Percentiles rank a stretch among this genome's conserved stretches.
Evolutionary conservation across 1,284 basidiomycete species (phyloP).

Genomic region (Thelephora terrestris): DNA sequence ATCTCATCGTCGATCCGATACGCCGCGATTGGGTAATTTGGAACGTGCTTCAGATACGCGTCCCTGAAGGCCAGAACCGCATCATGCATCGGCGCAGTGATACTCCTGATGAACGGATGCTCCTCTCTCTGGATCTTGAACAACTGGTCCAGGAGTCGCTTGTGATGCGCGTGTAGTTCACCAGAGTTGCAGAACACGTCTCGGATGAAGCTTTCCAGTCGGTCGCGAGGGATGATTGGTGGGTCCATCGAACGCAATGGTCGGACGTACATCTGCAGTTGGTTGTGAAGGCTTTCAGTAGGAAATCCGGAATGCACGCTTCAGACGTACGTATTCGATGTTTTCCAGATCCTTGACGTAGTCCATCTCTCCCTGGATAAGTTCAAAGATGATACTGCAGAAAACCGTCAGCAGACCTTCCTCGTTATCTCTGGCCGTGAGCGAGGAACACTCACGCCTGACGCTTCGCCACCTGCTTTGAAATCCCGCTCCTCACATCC

Average conservation of each 20-base stretch:
- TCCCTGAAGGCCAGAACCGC: slow-evolving; percentile 89
- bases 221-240: too few relatives aligned
- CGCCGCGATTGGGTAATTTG: slow-evolving; percentile 94
- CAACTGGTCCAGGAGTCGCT: too few relatives aligned
- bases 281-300: slow-evolving; percentile 1
- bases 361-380: too few relatives aligned
- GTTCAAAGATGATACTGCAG: slow-evolving; percentile 88
- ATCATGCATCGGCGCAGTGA: slow-evolving; percentile 79
- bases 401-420: not conserved
- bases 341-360: slow-evolving; percentile 91
- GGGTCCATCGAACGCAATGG: too few relatives aligned
- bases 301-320: not conserved
- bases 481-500: slow-evolving; percentile 52
- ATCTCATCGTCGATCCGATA: too few relatives aligned
- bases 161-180: too few relatives aligned
- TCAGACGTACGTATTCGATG: slow-evolving; percentile 58
- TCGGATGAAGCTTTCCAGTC: slow-evolving; percentile 69
- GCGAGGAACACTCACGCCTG: slow-evolving; percentile 55
- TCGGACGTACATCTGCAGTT: slow-evolving; percentile 59
- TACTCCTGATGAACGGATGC: too few relatives aligned
- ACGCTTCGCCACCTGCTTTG: too few relatives aligned
- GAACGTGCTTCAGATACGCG: slow-evolving; percentile 88
- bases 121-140: too few relatives aligned
- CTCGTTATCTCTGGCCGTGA: slow-evolving; percentile 2
- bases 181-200: slow-evolving; percentile 92